Base-by-base conservation (phyloP, 805 yeast genomes). In the Cyberlindnera americana region DNA sequence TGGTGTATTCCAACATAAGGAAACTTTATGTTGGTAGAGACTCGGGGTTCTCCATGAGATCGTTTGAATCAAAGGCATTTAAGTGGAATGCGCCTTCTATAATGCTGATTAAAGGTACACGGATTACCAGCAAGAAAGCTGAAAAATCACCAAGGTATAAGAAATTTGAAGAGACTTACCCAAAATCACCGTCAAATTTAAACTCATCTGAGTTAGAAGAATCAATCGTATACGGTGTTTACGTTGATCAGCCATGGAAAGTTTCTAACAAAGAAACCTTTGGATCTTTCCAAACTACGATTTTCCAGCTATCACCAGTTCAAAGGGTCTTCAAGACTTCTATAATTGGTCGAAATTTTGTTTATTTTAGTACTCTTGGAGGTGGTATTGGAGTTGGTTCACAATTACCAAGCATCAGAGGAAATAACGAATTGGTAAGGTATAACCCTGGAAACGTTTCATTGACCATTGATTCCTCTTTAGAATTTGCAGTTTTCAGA, bases 41-140 rank as follows among this genome's bases (percentile, higher is more conserved):
- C 34, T 69, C 79, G 35, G 98, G 98, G 2, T 91, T 85, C 57
- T 86, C 96, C 0, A 86, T 90, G 73, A 66, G 95, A 22, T 83
- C 96, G 0, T 73, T 91, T 42, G 96, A 90, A 61, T 74, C 82
- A 78, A 48, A 48, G 21, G 48, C 30, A 4, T 43, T 87, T 66
- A 87, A 89, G 52, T 91, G 97, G 96, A 79, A 77, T 50, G 93
- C 95, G 0, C 95, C 96, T 0, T 77, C 95, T 0, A 57, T 91
- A 1, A 49, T 90, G 8, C 44, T 90, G 0, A 66, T 91, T 0
- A 72, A 77, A 3, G 98, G 97, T 3, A 21, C 43, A 30, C 16
- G 66, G 52, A 42, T 66, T 46, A 43, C 53, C 41, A 19, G n/a
- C 2, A 29, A 9, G 1, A 18, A 29, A 10, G 40, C 38, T 2